Percentiles rank a stretch among this genome's conserved stretches.
These are phyloP conservation scores for Cyclostephanos tholiformis DNA, from an alignment of 108 stramenopile species.

Conservation along the genomic window DNA sequence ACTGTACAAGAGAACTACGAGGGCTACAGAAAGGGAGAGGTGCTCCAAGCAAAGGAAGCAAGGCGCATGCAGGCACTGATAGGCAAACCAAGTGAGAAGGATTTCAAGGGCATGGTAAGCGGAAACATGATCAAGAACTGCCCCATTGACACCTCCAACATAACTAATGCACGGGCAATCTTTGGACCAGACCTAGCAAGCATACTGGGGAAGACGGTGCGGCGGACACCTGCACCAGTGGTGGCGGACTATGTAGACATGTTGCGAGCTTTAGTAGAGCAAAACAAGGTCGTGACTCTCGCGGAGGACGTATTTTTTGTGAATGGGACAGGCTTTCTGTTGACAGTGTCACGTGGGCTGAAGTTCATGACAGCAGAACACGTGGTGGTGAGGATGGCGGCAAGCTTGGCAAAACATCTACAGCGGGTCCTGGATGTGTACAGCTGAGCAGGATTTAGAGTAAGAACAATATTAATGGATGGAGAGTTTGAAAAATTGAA, in stretches of 20 bases:
- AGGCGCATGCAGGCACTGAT: no score
- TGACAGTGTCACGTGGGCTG: constrained; percentile 9
- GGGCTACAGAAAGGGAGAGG: no score
- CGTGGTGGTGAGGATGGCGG: constrained; percentile 8
- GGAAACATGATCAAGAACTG: neutral
- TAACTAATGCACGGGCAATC: constrained; percentile 20
- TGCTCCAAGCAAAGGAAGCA: no score
- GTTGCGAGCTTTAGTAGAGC: no score
- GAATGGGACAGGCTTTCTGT: no score
- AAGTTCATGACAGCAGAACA: constrained; percentile 16
- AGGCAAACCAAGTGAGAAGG: no score
- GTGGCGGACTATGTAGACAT: constrained; percentile 12
- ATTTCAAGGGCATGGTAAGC: no score
- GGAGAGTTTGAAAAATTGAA: constrained; percentile 1
- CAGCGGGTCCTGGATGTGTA: neutral
- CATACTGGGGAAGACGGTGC: constrained; percentile 13
- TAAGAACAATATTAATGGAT: neutral
- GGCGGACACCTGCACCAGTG: constrained; percentile 20
- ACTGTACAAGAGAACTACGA: no score
- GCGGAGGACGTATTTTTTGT: no score
- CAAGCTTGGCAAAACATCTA: constrained; percentile 4
- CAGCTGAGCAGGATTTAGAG: neutral
- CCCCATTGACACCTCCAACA: no score
- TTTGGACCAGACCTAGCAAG: constrained; percentile 24
- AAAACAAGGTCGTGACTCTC: no score